Evolutionary conservation across 2,329 filamentous ascomycete species (phyloP).

Genomic region (Cordyceps farinosa): DNA sequence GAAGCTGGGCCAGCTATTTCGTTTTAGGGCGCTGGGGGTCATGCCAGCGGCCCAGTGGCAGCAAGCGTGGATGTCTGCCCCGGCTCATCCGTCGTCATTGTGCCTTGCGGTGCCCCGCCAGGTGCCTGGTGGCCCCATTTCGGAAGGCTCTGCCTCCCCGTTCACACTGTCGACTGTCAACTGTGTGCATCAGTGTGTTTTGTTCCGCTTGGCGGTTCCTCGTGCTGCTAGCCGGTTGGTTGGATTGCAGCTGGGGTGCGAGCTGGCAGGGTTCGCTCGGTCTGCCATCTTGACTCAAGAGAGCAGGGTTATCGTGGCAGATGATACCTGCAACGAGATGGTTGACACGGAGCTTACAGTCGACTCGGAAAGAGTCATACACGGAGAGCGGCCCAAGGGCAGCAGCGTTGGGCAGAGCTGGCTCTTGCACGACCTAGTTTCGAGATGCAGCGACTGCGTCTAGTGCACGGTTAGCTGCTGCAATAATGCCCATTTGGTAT

Average conservation of each 20-base stretch:
- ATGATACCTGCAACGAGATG: neutral
- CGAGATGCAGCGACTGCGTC: too few species aligned
- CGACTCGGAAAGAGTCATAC: neutral
- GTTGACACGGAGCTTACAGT: neutral
- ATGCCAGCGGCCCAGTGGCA: neutral
- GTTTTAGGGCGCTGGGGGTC: slow-evolving; percentile 8
- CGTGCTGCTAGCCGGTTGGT: neutral
- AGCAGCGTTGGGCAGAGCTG: too few species aligned
- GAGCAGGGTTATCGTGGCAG: neutral
- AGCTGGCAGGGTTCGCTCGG: neutral
- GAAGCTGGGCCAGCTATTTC: slow-evolving; percentile 3
- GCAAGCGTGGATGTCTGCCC: neutral
- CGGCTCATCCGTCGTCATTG: slow-evolving; percentile 19
- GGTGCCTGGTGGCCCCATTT: neutral
- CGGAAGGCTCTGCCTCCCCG: neutral
- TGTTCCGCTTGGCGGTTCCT: neutral
- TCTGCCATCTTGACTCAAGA: neutral
- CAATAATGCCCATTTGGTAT: neutral
- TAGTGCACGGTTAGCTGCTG: neutral
- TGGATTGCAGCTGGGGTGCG: neutral
- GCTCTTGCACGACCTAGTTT: too few species aligned
- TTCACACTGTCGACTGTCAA: neutral
- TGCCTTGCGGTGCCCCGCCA: slow-evolving; percentile 8
- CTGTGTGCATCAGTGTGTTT: neutral
- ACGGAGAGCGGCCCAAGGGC: neutral